Conservation (phyloP, 192 early-diverging fungal genomes). For the Umbelopsis vinacea region DNA sequence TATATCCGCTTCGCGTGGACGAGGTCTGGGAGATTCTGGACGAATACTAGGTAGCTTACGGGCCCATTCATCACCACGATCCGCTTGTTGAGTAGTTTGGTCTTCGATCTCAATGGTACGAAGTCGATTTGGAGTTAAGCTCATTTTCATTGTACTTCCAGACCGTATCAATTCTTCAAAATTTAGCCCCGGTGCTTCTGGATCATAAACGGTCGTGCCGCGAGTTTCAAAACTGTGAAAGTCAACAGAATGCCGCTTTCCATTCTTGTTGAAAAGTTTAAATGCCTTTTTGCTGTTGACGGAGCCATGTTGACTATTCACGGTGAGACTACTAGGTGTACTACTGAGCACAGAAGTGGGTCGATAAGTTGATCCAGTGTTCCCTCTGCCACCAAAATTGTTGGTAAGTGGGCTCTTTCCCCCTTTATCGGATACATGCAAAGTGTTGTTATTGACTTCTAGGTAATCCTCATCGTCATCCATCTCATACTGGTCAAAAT, state of each 20-base stretch:
- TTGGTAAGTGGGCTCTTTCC: constrained; percentile 16
- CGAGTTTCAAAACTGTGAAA: constrained; percentile 20
- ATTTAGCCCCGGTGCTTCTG: constrained; percentile 30
- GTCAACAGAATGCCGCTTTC: constrained; percentile 19
- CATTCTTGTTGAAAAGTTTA: constrained; percentile 31
- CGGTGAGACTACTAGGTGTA: constrained; percentile 13
- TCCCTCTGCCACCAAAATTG: constrained; percentile 23
- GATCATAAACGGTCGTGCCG: constrained; percentile 19
- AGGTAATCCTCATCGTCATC: constrained; percentile 25
- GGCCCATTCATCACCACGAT: constrained; percentile 1
- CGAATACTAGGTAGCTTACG: constrained; percentile 10
- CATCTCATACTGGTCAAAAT: constrained; percentile 11
- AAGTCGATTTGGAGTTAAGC: constrained; percentile 64
- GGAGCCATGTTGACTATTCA: constrained; percentile 11
- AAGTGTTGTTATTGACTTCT: constrained; percentile 9
- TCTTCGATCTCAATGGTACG: constrained; percentile 54
- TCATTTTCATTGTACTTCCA: constrained; percentile 61
- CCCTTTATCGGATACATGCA: background rate
- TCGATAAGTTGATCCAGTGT: constrained; percentile 24
- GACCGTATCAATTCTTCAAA: constrained; percentile 60
- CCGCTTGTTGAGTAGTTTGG: background rate
- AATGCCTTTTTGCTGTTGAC: constrained; percentile 33
- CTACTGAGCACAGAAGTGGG: constrained; percentile 37
- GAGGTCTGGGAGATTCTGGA: constrained; percentile 1
- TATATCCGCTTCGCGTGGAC: background rate